Base-by-base conservation (phyloP, 805 yeast species). In the Yamadazyma nakazawae region DNA sequence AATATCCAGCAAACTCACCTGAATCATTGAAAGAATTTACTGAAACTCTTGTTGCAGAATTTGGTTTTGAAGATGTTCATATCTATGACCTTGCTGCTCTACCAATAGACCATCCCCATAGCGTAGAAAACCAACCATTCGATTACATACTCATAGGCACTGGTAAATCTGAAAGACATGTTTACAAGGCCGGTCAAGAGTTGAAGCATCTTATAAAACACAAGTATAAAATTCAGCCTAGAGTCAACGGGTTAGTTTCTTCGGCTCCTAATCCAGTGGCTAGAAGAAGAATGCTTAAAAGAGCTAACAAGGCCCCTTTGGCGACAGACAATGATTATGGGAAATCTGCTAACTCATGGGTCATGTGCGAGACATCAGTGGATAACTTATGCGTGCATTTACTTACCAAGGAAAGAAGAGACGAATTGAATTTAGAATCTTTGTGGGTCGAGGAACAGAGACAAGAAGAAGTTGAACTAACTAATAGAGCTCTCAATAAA, bases 81-180 rank as follows among this genome's bases (percentile, higher is more conserved):
- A 60, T 90, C 1, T 79, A 88, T 53, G 96, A 91, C 57, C 65
- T 85, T 48, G 69, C 84, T 31, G 52, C 55, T n/a, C 60, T 70
- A 19, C 59, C 59, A 13, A 55, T 56, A 18, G 56, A 55, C 34
- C 73, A 70, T 48, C 67, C 63, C 13, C 62, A 58, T 47, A 57
- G 60, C 41, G 48, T 56, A 13, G 51, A 55, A 34, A 64, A 65
- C 47, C 64, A 58, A 41, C 59, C 58, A n/a, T 54, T 61, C 17
- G 63, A 63, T 32, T 71, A 56, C 52, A 60, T 67, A n/a, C 66
- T 92, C 5, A 67, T 92, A 0, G 78, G 84, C 16, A 79, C 94
- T 0, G 96, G 96, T 3, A 85, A 83, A 61, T 81, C 91, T 26
- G 78, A 81, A 34, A 82, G 79, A 51, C 98, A 91, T 66, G 66